phyloP scores from a whole-genome alignment of 2,329 filamentous ascomycete genomes.

The Neophaeococcomyces aloes region DNA sequence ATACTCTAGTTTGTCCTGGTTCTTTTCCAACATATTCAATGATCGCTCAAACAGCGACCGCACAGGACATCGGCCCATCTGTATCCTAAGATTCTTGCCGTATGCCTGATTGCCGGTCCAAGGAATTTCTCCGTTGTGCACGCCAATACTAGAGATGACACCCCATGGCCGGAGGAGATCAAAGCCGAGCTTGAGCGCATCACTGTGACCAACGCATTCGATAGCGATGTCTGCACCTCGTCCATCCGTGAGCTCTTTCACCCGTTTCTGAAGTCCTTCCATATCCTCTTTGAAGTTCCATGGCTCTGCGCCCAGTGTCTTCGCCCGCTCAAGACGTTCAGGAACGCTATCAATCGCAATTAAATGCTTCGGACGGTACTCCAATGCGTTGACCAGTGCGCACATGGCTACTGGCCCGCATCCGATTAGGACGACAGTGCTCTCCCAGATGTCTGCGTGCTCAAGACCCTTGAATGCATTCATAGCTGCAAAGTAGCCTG shows the following conservation, averaged over 20 bases:
- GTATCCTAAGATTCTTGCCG: constrained; percentile 23
- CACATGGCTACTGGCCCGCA: constrained; percentile 56
- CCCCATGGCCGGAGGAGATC: constrained; percentile 22
- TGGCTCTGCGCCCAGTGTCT: constrained; percentile 51
- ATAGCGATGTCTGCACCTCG: constrained; percentile 56
- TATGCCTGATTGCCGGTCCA: constrained; percentile 19
- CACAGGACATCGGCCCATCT: constrained; percentile 21
- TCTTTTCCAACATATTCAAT: constrained; percentile 18
- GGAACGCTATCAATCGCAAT: constrained; percentile 54
- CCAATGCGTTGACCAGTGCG: constrained; percentile 54
- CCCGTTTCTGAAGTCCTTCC: constrained; percentile 50
- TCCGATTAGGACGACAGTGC: constrained; percentile 51
- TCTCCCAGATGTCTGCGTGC: constrained; percentile 18
- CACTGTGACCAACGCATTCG: constrained; percentile 19
- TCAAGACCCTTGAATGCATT: constrained; percentile 21
- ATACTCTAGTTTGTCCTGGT: constrained; percentile 22
- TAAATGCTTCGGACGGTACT: constrained; percentile 51
- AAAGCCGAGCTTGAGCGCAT: constrained; percentile 21
- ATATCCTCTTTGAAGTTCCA: constrained; percentile 50
- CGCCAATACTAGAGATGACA: constrained; percentile 20
- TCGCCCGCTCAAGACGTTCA: constrained; percentile 48
- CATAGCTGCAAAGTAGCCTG: constrained; percentile 21
- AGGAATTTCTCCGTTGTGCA: constrained; percentile 19
- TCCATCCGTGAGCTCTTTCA: constrained; percentile 47
- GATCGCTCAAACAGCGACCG: constrained; percentile 21